Conservation (phyloP, 768 basidiomycete genomes). For the Leccinum disarticulatum region DNA sequence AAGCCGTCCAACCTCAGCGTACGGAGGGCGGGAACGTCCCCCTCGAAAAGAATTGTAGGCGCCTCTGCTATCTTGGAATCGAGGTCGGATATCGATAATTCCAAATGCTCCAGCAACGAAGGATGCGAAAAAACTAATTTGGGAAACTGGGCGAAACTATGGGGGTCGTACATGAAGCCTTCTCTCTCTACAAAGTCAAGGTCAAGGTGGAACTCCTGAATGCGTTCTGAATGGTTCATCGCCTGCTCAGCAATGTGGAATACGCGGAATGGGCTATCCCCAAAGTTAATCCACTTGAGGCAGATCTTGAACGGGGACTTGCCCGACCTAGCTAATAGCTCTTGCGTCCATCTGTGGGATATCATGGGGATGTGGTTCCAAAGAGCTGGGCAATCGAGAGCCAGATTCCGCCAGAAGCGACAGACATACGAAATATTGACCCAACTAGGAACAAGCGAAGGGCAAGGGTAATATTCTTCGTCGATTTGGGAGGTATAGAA, state of each 20-base stretch:
- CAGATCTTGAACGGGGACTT: not conserved
- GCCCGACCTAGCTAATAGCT: not conserved
- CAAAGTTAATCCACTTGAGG: not conserved
- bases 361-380: not conserved
- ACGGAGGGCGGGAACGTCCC: slow-evolving; percentile 1
- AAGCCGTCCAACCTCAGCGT: not conserved
- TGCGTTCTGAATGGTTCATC: not conserved
- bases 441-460: not conserved
- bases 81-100: not conserved
- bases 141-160: not conserved
- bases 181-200: not conserved
- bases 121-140: not conserved
- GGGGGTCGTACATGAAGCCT: not conserved
- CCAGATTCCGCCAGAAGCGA: not conserved
- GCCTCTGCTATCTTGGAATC: not conserved
- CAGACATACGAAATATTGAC: not conserved
- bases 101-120: not conserved
- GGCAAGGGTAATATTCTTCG: not conserved
- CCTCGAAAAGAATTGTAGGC: not conserved
- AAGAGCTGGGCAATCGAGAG: not conserved
- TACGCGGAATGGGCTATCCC: not conserved
- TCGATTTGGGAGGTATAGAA: not conserved
- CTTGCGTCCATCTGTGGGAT: not conserved
- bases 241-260: not conserved
- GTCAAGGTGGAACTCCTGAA: not conserved